phyloP scores from a whole-genome alignment of 2,329 filamentous ascomycete genomes.

The Fusarium chuoi region DNA sequence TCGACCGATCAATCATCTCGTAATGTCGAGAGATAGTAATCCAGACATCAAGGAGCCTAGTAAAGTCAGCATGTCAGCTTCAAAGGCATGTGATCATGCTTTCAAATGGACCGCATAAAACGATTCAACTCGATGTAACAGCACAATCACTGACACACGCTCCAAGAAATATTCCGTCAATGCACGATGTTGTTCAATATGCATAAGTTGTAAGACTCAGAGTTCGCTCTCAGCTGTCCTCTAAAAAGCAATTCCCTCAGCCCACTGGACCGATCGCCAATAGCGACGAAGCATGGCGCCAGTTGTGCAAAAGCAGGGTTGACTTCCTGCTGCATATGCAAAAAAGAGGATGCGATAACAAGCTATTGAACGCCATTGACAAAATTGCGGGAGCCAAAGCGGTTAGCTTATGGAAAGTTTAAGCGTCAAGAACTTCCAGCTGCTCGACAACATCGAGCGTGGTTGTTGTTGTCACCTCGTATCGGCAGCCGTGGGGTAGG shows the following conservation, averaged over 20 bases:
- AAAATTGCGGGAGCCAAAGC: constrained; percentile 3
- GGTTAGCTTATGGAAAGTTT: constrained; percentile 21
- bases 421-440: constrained; percentile 14
- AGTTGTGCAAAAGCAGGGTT: constrained; percentile 9
- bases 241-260: background rate
- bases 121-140: constrained; percentile 10
- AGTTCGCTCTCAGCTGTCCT: constrained; percentile 16
- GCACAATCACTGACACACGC: constrained; percentile 1
- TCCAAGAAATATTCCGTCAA: background rate
- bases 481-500: constrained; percentile 24
- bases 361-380: constrained; percentile 17
- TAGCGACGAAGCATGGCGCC: constrained; percentile 1
- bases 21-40: background rate
- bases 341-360: constrained; percentile 9
- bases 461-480: constrained; percentile 29
- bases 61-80: constrained; percentile 27
- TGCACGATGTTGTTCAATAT: constrained; percentile 7
- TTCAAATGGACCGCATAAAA: constrained; percentile 5
- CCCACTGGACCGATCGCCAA: constrained; percentile 8
- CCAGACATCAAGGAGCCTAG: background rate
- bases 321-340: constrained; percentile 6
- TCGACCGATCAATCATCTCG: background rate
- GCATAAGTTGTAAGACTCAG: constrained; percentile 27
- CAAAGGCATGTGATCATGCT: constrained; percentile 2
- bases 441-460: constrained; percentile 1